Percentiles rank a stretch among this genome's conserved stretches.
phyloP scores from a whole-genome alignment of 2,329 filamentous ascomycete species.

The Aspergillus sp. region DNA sequence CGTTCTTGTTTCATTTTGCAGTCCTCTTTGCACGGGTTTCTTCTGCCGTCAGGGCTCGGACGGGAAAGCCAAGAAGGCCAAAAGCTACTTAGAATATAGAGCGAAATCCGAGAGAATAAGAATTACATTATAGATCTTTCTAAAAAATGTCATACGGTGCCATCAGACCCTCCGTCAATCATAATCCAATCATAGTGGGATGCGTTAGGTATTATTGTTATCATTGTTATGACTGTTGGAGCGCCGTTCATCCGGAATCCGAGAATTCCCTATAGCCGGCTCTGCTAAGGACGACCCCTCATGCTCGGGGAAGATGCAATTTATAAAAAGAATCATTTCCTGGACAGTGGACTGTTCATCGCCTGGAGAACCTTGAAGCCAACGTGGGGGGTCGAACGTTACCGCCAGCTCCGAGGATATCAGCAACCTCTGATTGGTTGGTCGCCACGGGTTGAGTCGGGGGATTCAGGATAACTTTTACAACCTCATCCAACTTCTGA shows the following conservation, averaged over 20 bases:
- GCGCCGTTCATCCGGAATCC: slow-evolving; percentile 13
- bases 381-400: slow-evolving; percentile 15
- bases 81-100: slow-evolving; percentile 24
- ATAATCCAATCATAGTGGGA: not conserved
- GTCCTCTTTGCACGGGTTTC: not conserved
- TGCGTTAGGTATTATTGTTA: not conserved
- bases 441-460: slow-evolving; percentile 19
- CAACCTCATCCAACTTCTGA: slow-evolving; percentile 8
- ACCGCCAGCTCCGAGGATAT: slow-evolving; percentile 17
- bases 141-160: not conserved
- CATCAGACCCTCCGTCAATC: not conserved
- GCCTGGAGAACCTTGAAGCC: not conserved
- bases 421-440: slow-evolving; percentile 17
- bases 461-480: slow-evolving; percentile 10
- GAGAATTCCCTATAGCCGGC: slow-evolving; percentile 13
- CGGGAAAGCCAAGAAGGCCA: slow-evolving; percentile 13
- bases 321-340: not conserved
- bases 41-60: not conserved
- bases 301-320: not conserved
- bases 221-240: not conserved
- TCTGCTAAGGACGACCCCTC: not conserved
- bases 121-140: slow-evolving; percentile 1
- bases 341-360: not conserved
- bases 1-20: slow-evolving; percentile 12
- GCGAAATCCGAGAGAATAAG: slow-evolving; percentile 10